Evolutionary conservation across 2,329 filamentous ascomycete species (phyloP).

Genomic region (Trichoderma lentiforme): DNA sequence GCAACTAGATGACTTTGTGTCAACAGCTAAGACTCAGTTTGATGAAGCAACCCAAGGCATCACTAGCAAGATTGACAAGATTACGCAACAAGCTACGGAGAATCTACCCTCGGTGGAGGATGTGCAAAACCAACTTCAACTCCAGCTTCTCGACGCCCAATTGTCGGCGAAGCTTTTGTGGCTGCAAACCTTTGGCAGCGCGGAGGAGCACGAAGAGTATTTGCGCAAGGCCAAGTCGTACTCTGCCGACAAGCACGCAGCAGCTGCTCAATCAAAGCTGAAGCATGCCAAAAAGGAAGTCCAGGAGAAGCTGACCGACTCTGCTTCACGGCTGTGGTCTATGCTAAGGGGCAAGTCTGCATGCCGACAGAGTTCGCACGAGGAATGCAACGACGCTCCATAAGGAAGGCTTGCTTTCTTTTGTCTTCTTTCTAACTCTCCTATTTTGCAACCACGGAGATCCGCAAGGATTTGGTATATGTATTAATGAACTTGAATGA

Average conservation of each 20-base stretch:
- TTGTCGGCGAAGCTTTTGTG: slow-evolving; percentile 56
- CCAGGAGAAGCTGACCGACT: slow-evolving; percentile 28
- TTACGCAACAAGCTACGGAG: slow-evolving; percentile 23
- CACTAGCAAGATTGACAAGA: slow-evolving; percentile 20
- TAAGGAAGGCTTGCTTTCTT: not conserved
- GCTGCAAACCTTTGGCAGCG: slow-evolving; percentile 51
- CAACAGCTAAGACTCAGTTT: slow-evolving; percentile 21
- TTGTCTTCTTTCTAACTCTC: not conserved
- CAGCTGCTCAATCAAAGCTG: slow-evolving; percentile 31
- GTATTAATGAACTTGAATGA: slow-evolving; percentile 11
- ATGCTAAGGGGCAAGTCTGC: slow-evolving; percentile 26
- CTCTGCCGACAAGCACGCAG: slow-evolving; percentile 36
- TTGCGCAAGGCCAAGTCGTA: slow-evolving; percentile 45
- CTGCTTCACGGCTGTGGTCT: slow-evolving; percentile 20
- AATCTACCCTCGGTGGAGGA: slow-evolving; percentile 25
- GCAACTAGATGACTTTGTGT: slow-evolving; percentile 24
- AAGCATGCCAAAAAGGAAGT: slow-evolving; percentile 24
- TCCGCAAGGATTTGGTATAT: slow-evolving; percentile 1
- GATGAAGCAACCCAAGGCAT: slow-evolving; percentile 22
- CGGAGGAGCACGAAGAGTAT: slow-evolving; percentile 46
- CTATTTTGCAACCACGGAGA: not conserved
- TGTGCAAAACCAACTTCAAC: slow-evolving; percentile 40
- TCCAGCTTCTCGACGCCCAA: slow-evolving; percentile 51
- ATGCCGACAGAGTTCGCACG: slow-evolving; percentile 16
- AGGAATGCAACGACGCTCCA: not conserved